A percentile compares a stretch with the other conserved stretches of the same genome.
Evolutionary conservation across 495 filamentous ascomycete species (phyloP).

Genomic region (Clavariopsis aquatica): DNA sequence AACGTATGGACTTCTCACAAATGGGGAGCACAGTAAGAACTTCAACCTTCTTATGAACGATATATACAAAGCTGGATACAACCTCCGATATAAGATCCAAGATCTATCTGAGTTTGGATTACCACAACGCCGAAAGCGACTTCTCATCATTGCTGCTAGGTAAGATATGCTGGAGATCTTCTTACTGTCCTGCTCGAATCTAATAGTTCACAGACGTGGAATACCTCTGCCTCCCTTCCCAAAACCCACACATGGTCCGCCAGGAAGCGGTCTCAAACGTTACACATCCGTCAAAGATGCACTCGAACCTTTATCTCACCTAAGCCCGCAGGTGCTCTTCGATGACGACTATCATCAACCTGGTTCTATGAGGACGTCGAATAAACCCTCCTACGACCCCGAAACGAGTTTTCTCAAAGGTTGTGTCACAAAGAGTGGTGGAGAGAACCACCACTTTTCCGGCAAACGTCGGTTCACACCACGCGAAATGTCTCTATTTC

Average conservation of each 20-base stretch:
- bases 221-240: constrained; percentile 73
- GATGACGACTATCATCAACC: constrained; percentile 33
- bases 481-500: constrained; percentile 73
- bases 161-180: constrained; percentile 44
- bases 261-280: constrained; percentile 34
- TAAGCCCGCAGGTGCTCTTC: background rate
- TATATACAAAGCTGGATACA: constrained; percentile 68
- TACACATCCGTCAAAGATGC: constrained; percentile 20
- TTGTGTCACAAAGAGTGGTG: constrained; percentile 72
- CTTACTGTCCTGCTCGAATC: constrained; percentile 22
- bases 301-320: constrained; percentile 18
- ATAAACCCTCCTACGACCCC: constrained; percentile 53
- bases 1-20: constrained; percentile 62
- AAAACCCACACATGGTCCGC: constrained; percentile 60
- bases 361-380: constrained; percentile 44
- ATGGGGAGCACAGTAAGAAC: constrained; percentile 45
- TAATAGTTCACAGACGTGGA: constrained; percentile 60
- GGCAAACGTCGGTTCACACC: constrained; percentile 68
- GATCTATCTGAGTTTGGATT: constrained; percentile 62
- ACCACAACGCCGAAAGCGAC: constrained; percentile 59
- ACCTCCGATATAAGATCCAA: constrained; percentile 60
- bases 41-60: constrained; percentile 60
- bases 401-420: constrained; percentile 22
- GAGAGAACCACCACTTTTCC: constrained; percentile 66
- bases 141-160: constrained; percentile 81